phyloP scores from a whole-genome alignment of 805 yeast species.

The Kuraishia borneana region DNA sequence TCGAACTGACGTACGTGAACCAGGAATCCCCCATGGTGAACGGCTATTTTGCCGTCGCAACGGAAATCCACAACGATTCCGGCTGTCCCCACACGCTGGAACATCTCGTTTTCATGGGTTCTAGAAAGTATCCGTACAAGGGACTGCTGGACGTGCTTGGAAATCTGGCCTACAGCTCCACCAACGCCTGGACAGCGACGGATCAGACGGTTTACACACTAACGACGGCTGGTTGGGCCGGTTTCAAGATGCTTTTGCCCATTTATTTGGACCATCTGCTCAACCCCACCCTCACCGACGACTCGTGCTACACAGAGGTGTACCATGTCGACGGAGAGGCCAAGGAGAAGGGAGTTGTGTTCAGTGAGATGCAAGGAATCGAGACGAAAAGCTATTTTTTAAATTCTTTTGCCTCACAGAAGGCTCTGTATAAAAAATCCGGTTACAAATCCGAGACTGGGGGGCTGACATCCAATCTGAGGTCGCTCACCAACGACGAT shows the following conservation, averaged over 20 bases:
- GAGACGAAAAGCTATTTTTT: conserved; percentile 70
- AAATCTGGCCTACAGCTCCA: conserved; percentile 68
- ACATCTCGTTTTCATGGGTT: conserved; percentile 92
- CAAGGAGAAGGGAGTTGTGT: conserved; percentile 92
- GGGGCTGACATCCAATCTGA: conserved; percentile 69
- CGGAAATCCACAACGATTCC: conserved; percentile 77
- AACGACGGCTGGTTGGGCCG: conserved; percentile 93
- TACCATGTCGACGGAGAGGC: conserved; percentile 88
- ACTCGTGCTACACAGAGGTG: conserved; percentile 88
- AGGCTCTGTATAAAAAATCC: conserved; percentile 44
- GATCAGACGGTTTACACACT: conserved; percentile 93
- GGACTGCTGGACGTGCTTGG: conserved; percentile 85
- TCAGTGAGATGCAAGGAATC: conserved; percentile 92
- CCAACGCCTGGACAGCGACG: conserved; percentile 96
- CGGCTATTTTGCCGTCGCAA: conserved; percentile 94
- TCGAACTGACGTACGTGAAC: conserved; percentile 65
- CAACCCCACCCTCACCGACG: conserved; percentile 78
- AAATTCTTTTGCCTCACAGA: conserved; percentile 47
- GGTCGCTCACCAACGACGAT: conserved; percentile 60
- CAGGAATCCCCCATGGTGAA: conserved; percentile 81
- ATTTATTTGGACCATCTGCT: conserved; percentile 82
- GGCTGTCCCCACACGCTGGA: conserved; percentile 96
- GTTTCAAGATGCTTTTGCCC: conserved; percentile 75
- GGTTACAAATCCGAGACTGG: conserved; percentile 95
- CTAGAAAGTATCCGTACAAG: conserved; percentile 78